phyloP scores from a whole-genome alignment of 1,284 basidiomycete genomes.

The Pseudozyma tsukubaensis region DNA sequence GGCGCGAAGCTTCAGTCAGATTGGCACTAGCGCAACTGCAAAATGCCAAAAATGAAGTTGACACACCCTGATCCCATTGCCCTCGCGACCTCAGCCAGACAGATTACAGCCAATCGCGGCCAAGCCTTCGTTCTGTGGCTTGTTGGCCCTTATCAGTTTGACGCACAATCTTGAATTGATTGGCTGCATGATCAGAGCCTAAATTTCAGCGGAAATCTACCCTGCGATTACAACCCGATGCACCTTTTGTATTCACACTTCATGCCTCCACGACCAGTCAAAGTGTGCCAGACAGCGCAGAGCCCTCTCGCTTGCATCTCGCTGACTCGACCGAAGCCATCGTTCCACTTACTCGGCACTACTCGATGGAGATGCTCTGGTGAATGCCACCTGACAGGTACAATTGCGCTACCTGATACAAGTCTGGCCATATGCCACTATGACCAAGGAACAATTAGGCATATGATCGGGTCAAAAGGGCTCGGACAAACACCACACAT shows the following conservation, averaged over 20 bases:
- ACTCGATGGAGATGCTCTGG: background rate
- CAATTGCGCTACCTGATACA: too few relatives aligned
- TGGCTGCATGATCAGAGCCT: background rate
- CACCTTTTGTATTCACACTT: slow-evolving; percentile 10
- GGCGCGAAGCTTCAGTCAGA: background rate
- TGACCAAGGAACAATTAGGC: too few relatives aligned
- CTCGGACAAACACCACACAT: too few relatives aligned
- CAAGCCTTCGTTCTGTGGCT: background rate
- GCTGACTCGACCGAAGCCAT: slow-evolving; percentile 24
- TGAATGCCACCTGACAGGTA: too few relatives aligned
- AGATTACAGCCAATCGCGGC: slow-evolving; percentile 14
- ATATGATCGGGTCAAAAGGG: too few relatives aligned
- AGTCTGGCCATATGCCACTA: too few relatives aligned
- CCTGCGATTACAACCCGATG: slow-evolving; percentile 1
- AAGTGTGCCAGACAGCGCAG: slow-evolving; percentile 15
- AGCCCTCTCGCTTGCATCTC: slow-evolving; percentile 2
- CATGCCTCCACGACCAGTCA: slow-evolving; percentile 15
- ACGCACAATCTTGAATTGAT: slow-evolving; percentile 10
- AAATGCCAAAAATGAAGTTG: background rate
- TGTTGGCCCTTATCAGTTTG: slow-evolving; percentile 31
- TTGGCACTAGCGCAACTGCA: background rate
- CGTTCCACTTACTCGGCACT: background rate
- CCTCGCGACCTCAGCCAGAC: slow-evolving; percentile 12
- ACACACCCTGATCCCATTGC: slow-evolving; percentile 18
- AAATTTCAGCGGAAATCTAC: background rate